These are phyloP conservation scores for Ogataea haglerorum DNA, from an alignment of 805 yeast species.

Conservation along the genomic window DNA sequence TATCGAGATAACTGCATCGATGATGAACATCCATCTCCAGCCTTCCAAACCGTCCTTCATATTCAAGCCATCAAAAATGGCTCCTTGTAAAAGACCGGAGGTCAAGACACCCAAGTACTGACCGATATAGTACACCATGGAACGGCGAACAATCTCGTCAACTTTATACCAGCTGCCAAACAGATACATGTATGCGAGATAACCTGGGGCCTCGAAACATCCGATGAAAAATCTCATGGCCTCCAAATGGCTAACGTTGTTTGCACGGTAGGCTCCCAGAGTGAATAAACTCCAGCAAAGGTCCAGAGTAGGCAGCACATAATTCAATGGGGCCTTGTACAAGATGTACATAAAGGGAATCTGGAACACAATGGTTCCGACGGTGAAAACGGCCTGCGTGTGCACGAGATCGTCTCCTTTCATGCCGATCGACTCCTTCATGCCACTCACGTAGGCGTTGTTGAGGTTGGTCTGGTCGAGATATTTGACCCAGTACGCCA, in stretches of 20 bases:
- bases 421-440: slow-evolving; percentile 47
- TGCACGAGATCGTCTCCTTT: slow-evolving; percentile 26
- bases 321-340: slow-evolving; percentile 48
- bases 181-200: slow-evolving; percentile 58
- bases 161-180: slow-evolving; percentile 56
- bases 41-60: slow-evolving; percentile 33
- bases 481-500: slow-evolving; percentile 67
- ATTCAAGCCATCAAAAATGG: slow-evolving; percentile 29
- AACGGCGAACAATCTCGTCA: slow-evolving; percentile 56
- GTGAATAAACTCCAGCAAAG: slow-evolving; percentile 66
- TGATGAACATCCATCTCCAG: slow-evolving; percentile 52
- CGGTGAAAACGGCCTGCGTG: slow-evolving; percentile 28
- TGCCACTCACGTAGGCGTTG: slow-evolving; percentile 63
- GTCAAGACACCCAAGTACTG: slow-evolving; percentile 57
- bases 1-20: slow-evolving; percentile 42
- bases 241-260: slow-evolving; percentile 48
- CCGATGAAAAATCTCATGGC: slow-evolving; percentile 65
- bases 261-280: slow-evolving; percentile 48
- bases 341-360: slow-evolving; percentile 41
- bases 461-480: slow-evolving; percentile 54
- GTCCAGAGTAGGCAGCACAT: slow-evolving; percentile 53
- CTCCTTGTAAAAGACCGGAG: slow-evolving; percentile 48
- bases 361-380: slow-evolving; percentile 55
- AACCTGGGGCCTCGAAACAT: slow-evolving; percentile 61
- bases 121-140: slow-evolving; percentile 60